Evolutionary conservation across 2,329 filamentous ascomycete species (phyloP), one percentile per base, ranked within the genome.

Genomic region (Nakataea oryzae): DNA sequence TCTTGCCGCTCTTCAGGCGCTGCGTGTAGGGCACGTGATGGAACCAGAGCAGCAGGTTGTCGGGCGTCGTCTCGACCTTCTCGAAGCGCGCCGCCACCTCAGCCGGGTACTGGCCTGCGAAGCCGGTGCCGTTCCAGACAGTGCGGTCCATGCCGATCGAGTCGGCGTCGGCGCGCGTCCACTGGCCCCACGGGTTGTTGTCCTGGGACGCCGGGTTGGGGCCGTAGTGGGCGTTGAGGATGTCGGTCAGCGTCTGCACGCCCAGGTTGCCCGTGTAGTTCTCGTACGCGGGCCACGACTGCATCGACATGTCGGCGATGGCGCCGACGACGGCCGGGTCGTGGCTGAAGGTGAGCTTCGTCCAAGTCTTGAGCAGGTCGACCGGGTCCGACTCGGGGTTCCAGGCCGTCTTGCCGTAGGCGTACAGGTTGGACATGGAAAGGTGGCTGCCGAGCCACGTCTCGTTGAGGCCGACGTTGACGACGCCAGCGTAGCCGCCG

Each of bases 101-200:
- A 0, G 78, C 66, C 0, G 86, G 86, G 68, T 90, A 91, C 67
- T 89, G 86, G 0, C 85, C 86, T 0, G 86, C 75, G 65, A 80
- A 85, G 0, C 84, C 83, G 0, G 87, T 90, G 12, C 88, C 88
- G 61, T 87, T 90, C 63, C 74, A 76, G 0, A 88, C 82, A 0
- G 87, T 90, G 13, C 88, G 80, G 67, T 90, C 87, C 87, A 90
- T 90, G 0, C 88, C 87, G 62, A 90, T 83, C 5, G 76, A 77
- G 26, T 74, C 66, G 0, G 70, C 69, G 64, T 88, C 83, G 0
- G 87, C 87, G 4, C 87, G 81, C 0, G 87, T 89, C 86, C 87
- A 90, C 69, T 89, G 86, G 12, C 87, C 87, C 85, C 85, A 90
- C 2, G 81, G 80, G 66, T 89, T 90, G 67, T 78, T 78, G 65